Conservation (phyloP, 2,329 filamentous ascomycete species). For the Daldinia eschscholtzii region DNA sequence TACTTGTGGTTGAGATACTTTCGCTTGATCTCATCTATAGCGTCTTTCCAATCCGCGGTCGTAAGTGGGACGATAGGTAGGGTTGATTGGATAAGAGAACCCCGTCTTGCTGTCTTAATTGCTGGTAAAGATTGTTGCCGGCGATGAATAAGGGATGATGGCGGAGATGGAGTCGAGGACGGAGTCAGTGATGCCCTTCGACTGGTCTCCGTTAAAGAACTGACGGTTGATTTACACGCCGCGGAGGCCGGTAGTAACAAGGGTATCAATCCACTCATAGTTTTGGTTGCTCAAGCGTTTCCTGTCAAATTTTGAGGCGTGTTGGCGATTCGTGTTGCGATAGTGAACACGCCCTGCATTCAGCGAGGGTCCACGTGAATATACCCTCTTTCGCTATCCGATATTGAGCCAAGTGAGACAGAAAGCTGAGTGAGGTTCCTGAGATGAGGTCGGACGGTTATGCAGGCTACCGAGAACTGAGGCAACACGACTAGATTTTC, state of each 20-base stretch:
- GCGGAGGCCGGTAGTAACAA: slow-evolving; percentile 45
- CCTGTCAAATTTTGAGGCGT: background rate
- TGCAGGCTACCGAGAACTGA: slow-evolving; percentile 37
- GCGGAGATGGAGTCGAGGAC: slow-evolving; percentile 9
- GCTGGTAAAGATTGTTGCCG: slow-evolving; percentile 51
- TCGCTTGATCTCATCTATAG: slow-evolving; percentile 66
- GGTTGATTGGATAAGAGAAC: slow-evolving; percentile 44
- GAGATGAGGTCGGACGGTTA: slow-evolving; percentile 35
- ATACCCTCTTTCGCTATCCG: slow-evolving; percentile 26
- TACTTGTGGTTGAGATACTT: slow-evolving; percentile 65
- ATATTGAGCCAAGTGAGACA: slow-evolving; percentile 36
- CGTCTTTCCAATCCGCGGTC: slow-evolving; percentile 63
- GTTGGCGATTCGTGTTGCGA: slow-evolving; percentile 9
- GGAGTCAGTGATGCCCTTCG: slow-evolving; percentile 37
- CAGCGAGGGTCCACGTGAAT: slow-evolving; percentile 19
- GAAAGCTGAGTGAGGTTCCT: slow-evolving; percentile 27
- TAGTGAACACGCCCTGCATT: slow-evolving; percentile 15
- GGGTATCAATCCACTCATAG: slow-evolving; percentile 49
- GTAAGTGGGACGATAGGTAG: slow-evolving; percentile 58
- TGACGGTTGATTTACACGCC: slow-evolving; percentile 27
- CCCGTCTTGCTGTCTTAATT: slow-evolving; percentile 42
- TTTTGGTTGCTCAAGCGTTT: slow-evolving; percentile 13
- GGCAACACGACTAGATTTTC: slow-evolving; percentile 34
- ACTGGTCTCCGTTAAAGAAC: slow-evolving; percentile 28
- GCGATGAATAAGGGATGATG: slow-evolving; percentile 38